Percentiles rank a stretch among this genome's conserved stretches.
Evolutionary conservation across 345 rosid species (phyloP).

Genomic region (Syzygium aromaticum): DNA sequence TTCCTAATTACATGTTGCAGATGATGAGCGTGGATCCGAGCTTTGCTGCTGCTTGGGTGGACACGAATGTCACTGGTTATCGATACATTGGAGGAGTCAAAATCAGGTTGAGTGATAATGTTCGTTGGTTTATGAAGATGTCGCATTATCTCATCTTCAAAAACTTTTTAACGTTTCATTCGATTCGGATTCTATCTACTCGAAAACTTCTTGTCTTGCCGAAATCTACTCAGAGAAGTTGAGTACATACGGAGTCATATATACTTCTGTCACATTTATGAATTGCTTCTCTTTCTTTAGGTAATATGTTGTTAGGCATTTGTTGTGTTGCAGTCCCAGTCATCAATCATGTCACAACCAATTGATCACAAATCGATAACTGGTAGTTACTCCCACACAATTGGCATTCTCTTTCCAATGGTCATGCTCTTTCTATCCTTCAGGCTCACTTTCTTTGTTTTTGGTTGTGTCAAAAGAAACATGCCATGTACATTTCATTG

Average conservation of each 20-base stretch:
- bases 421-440: neutral
- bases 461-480: neutral
- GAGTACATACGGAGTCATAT: neutral
- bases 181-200: neutral
- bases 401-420: neutral
- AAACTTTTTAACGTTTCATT: neutral
- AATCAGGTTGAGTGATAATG: conserved; percentile 33
- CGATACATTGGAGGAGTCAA: conserved; percentile 45
- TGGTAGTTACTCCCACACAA: neutral
- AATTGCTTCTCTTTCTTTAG: neutral
- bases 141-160: neutral
- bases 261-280: neutral
- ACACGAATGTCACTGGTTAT: conserved; percentile 59
- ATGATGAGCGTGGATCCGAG: conserved; percentile 33
- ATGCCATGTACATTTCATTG: neutral
- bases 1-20: conserved; percentile 65
- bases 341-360: neutral
- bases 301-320: neutral
- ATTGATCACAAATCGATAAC: neutral
- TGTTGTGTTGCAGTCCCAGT: neutral
- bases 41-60: conserved; percentile 66
- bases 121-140: neutral
- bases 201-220: neutral
- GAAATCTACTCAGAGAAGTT: neutral
- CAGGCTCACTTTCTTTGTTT: neutral